Base-by-base conservation (phyloP, 371 early-diverging fungal species). In the Globomyces sp. region DNA sequence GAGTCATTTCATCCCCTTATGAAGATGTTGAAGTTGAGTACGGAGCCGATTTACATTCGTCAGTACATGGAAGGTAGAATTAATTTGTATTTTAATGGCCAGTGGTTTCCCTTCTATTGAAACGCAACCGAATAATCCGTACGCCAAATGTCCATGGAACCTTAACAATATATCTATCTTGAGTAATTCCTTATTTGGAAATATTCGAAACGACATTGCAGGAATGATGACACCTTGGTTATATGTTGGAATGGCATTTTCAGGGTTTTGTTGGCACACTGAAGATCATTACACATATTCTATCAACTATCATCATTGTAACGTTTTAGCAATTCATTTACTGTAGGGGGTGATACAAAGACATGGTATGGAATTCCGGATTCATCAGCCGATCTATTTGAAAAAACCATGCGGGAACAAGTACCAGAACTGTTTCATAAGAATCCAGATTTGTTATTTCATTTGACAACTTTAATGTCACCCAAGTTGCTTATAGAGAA, bases 141-240 rank as follows among this genome's bases (percentile, higher is more conserved):
- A 90, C 63, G 70, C 88, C 8, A 71, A 69, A 37, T 83, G 87
- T 68, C 87, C 89, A 3, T 95, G 94, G 91, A 96, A 96, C 71
- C 78, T 98, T 11, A 93, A 90, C 68, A 89, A 90, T 69, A 84
- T 98, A 51, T 90, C 98, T 0, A 81, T 86, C 39, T 80, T 89
- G 10, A 84, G 86, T 3, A 84, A 83, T 9, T 94, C 95, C 0
- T 81, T 98, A 40, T 90, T 98, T 64, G 84, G 86, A n/a, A 84
- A 92, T 71, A 89, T 96, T 71, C 85, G 87, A 51, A 84, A 89
- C 43, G 94, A 96, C 68, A 93, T 96, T 37, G 87, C 90, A 39
- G 97, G 97, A 3, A 94, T 96, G 92, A 95, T 91, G 89, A 85
- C 91, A 1, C 98, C 98, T 13, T 98, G 97, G 97, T 76, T 98